Evolutionary conservation across 2,329 filamentous ascomycete species (phyloP), one percentile per base, ranked within the genome.

Genomic region (Fusarium oligoseptatum): DNA sequence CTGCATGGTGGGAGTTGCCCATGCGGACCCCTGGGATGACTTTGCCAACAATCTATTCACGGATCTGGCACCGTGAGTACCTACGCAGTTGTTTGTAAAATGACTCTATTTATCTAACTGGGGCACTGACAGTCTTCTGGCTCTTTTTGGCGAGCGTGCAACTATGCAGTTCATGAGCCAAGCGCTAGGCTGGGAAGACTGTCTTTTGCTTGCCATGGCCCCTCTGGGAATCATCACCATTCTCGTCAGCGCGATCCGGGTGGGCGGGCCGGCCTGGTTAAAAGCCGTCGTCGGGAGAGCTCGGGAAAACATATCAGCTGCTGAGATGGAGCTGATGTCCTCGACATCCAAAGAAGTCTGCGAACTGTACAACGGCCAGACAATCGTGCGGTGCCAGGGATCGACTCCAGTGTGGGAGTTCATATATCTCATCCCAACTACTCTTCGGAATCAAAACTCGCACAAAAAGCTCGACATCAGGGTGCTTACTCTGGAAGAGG

Each of bases 41-140:
- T 57, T 57, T 24, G 34, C 55, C 8, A 57, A 57, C 2, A 57
- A 57, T 12, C 14, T 37, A 3, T 57, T 57, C 34, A 17, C 55
- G 0, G 55, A 57, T 12, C 55, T 57, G 1, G 55, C 55, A 1
- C 55, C 55, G 55, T 27, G 6, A 11, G 52, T 56, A 41, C 48
- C 9, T 32, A 52, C 17, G 6, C 4, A 17, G 4, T 29, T 3
- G 4, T 52, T 3, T 20, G 20, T 20, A 11, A 2, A 43, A 12
- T 8, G 10, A 6, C 11, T 8, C 20, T 8, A 5, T 6, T 20
- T 29, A 2, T 6, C 29, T 57, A 24, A 57, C 32, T 9, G 0
- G 4, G 6, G 1, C 8, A 0, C 8, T 12, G 4, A 3, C 0
- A 57, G 55, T 0, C 55, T 58, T 3, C 5, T 58, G 1, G 34